Evolutionary conservation across 2,329 filamentous ascomycete species (phyloP), one percentile per base, ranked within the genome.

Genomic region (Cryphonectria naterciae): DNA sequence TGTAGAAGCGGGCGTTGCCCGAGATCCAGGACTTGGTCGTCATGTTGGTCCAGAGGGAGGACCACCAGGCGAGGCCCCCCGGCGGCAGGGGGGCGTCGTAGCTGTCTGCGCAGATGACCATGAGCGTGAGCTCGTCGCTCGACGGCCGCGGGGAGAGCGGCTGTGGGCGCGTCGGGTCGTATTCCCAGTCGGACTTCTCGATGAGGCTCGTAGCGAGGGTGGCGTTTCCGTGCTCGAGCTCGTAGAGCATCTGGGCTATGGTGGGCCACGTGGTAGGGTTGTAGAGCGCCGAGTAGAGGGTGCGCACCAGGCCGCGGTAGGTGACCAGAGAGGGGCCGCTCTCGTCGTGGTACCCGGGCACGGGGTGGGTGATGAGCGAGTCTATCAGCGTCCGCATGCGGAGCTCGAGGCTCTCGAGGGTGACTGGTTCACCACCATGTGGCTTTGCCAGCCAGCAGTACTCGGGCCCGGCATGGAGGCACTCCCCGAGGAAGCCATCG

Each of bases 401-500:
- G 0, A 65, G 68, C 56, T 82, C 78, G 3, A 86, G 79, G 4
- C 74, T 76, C 1, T 74, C 63, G 1, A 85, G 74, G 0, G 80
- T 80, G 22, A 84, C 79, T 4, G 76, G 64, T 1, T 76, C 64
- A 0, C 72, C 75, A 19, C 76, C 72, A 5, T 70, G 74, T 1
- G 80, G 75, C 69, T 77, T 80, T 11, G 84, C 83, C 1, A 87
- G 77, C 0, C 81, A 81, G 65, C 85, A 87, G 70, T 84, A 74
- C 4, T 83, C 75, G 1, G 83, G 82, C 0, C 85, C 85, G 8
- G 85, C 84, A 3, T 81, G 80, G 65, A 86, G 60, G 61, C 85
- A 87, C 72, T 86, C 84, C 32, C 84, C 84, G 2, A 87, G 76
- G 66, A 87, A 86, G 19, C 85, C 85, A 69, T 86, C 84, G 35